Conservation (phyloP, 2,329 filamentous ascomycete genomes). For the Aureobasidium pullulans region DNA sequence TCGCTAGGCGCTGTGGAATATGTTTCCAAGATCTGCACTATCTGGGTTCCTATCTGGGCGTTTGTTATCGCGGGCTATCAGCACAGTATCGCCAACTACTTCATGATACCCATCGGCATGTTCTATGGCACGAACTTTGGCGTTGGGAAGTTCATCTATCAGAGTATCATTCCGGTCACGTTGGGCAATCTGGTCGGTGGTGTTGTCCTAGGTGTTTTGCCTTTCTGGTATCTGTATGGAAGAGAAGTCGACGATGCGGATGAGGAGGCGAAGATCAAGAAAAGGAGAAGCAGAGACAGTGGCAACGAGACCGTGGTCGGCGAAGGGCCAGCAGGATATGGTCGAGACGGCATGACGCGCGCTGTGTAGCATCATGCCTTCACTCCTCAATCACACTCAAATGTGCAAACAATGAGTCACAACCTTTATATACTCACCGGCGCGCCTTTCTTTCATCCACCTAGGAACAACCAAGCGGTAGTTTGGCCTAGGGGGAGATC, state of each 20-base stretch:
- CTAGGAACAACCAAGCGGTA: too few species aligned
- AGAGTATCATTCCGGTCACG: conserved; percentile 17
- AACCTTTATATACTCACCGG: too few species aligned
- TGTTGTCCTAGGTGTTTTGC: not conserved
- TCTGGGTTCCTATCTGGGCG: conserved; percentile 22
- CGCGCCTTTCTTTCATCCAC: too few species aligned
- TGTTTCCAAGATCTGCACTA: conserved; percentile 21
- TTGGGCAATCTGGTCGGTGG: conserved; percentile 16
- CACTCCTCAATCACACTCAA: too few species aligned
- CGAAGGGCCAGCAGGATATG: not conserved
- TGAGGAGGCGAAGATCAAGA: not conserved
- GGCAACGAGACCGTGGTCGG: not conserved
- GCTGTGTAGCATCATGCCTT: not conserved
- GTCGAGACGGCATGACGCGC: not conserved
- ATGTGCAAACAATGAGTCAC: not conserved
- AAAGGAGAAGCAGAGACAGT: not conserved
- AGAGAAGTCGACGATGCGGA: not conserved
- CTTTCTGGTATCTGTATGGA: conserved; percentile 11
- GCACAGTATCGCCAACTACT: conserved; percentile 23
- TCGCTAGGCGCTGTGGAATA: conserved; percentile 17
- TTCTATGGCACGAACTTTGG: conserved; percentile 30
- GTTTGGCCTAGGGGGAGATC: too few species aligned
- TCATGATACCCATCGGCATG: conserved; percentile 21
- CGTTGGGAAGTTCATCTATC: conserved; percentile 34
- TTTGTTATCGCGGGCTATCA: conserved; percentile 20